Conservation (phyloP, 805 yeast species). For the Kuraishia capsulata region DNA sequence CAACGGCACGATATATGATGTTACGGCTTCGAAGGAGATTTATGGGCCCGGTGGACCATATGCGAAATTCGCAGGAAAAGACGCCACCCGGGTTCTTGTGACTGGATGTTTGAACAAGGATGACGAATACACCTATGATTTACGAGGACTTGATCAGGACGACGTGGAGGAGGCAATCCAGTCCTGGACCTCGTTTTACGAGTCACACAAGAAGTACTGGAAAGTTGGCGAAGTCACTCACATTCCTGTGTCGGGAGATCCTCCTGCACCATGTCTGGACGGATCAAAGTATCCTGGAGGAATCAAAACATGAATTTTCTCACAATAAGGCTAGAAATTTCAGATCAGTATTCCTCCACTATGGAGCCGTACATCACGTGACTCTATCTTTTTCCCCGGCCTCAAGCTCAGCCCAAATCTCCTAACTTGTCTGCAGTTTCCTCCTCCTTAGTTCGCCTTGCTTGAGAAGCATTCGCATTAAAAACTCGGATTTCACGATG, state of each 20-base stretch:
- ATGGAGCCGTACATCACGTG: too few relatives aligned
- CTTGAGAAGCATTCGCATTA: too few relatives aligned
- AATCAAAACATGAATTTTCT: too few relatives aligned
- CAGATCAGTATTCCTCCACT: too few relatives aligned
- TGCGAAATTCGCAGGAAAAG: constrained; percentile 50
- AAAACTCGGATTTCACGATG: too few relatives aligned
- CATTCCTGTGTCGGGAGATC: constrained; percentile 32
- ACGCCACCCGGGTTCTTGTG: constrained; percentile 58
- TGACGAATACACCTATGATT: constrained; percentile 55
- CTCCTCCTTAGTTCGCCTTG: too few relatives aligned
- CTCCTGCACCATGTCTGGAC: constrained; percentile 37
- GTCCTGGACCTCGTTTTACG: constrained; percentile 47
- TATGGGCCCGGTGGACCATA: constrained; percentile 59
- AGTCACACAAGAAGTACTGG: constrained; percentile 44
- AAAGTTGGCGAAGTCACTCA: constrained; percentile 47
- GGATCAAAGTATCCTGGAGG: constrained; percentile 9
- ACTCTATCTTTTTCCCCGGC: too few relatives aligned
- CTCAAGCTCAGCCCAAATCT: too few relatives aligned
- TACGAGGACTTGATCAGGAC: constrained; percentile 43
- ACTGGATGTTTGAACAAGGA: constrained; percentile 55
- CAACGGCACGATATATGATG: constrained; percentile 59
- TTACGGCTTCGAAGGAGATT: constrained; percentile 33
- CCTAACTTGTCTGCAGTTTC: too few relatives aligned
- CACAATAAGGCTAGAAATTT: too few relatives aligned
- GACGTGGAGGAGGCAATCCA: constrained; percentile 29